Evolutionary conservation across 2,329 filamentous ascomycete species (phyloP).

Genomic region (Talaromyces funiculosus): DNA sequence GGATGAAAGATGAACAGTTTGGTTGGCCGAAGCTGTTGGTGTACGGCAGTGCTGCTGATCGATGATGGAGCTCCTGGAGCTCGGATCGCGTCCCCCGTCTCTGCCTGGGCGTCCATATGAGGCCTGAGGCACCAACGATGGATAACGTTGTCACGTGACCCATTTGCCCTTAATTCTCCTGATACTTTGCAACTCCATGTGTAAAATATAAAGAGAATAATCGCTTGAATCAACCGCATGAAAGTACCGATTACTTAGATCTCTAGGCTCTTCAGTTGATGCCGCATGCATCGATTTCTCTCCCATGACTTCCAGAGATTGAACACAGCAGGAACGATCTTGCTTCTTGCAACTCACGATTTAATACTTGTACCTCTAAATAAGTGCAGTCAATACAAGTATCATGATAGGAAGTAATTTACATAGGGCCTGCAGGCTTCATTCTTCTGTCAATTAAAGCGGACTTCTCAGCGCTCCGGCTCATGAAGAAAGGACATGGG

Average conservation of each 20-base stretch:
- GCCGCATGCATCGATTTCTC: neutral
- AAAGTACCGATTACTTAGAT: too few species aligned
- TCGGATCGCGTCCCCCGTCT: slow-evolving; percentile 12
- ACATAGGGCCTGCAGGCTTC: neutral
- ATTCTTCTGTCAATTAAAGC: neutral
- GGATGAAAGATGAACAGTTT: neutral
- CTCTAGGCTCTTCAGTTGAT: neutral
- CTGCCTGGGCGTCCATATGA: slow-evolving; percentile 6
- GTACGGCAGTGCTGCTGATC: neutral
- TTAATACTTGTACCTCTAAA: neutral
- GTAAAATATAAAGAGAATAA: neutral
- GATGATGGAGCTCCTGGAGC: slow-evolving; percentile 8
- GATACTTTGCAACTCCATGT: neutral
- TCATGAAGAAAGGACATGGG: neutral
- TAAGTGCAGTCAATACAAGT: neutral
- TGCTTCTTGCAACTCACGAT: neutral
- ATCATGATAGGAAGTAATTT: too few species aligned
- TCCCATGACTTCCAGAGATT: neutral
- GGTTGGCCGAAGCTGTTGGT: slow-evolving; percentile 1
- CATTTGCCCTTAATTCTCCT: neutral
- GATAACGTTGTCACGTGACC: slow-evolving; percentile 8
- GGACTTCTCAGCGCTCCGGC: neutral
- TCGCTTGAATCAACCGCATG: too few species aligned
- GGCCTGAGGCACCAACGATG: slow-evolving; percentile 1
- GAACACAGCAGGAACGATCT: neutral